Evolutionary conservation across 176 grass and related monocot genomes (phyloP), one percentile per base, ranked within the genome.

Genomic region (Carex littledalei): DNA sequence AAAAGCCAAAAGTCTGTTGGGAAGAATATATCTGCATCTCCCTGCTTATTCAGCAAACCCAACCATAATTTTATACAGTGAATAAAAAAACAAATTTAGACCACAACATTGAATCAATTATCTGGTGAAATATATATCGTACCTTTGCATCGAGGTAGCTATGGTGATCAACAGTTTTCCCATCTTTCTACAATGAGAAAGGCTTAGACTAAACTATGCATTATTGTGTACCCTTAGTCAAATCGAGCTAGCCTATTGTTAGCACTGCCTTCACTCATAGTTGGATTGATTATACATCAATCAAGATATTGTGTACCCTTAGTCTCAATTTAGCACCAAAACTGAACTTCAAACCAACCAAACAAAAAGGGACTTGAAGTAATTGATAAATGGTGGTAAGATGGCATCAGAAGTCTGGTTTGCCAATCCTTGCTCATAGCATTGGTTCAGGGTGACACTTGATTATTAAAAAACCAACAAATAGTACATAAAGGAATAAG

Each of bases 111-210:
- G 16, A 81, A 63, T 17, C 22, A 41, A 81, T 45, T 60, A 43
- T 21, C 58, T 26, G 18, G 26, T 81, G 18, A 53, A 68, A 68
- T 31, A 66, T 66, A 5, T 78, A 53, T 56, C 59, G 80, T 89
- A 98, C 96, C 96, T 94, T 92, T 89, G 91, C 93, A 90, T 98
- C 93, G 57, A 98, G 88, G 47, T 98, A 98, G 77, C 85, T 92
- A 62, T 12, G 2, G 66, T 98, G 90, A 87, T 95, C 96, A 31
- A 67, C 80, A 67, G 89, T 95, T 86, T 87, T 90, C 37, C 96
- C 96, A 87, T 89, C 87, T 87, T 91, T 94, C 96, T 98, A 63
- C 85, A 94, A 91, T 34, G 24, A 66, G 6, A 84, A 89, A 84
- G 73, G 50, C 22, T 22, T 24, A 55, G 24, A 56, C 5, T 78